Percentiles rank a stretch among this genome's conserved stretches.
Evolutionary conservation across 1,284 basidiomycete species (phyloP).

Genomic region (Cryptococcus jaspeensis): DNA sequence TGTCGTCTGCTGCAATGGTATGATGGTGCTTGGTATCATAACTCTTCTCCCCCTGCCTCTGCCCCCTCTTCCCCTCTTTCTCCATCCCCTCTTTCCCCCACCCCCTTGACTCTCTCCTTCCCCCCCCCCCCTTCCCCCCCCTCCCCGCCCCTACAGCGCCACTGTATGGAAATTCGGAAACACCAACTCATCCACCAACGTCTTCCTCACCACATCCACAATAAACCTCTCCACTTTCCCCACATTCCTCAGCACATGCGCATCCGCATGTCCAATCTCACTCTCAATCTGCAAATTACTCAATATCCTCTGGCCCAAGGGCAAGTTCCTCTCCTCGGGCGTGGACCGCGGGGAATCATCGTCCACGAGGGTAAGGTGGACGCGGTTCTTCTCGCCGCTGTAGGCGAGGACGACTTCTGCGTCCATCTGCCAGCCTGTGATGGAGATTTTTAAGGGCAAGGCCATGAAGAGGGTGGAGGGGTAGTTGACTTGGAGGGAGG

Average conservation of each 20-base stretch:
- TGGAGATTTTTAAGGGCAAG: constrained; percentile 84
- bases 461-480: constrained; percentile 93
- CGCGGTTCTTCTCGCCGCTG: constrained; percentile 70
- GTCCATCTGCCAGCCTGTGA: constrained; percentile 81
- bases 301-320: constrained; percentile 80
- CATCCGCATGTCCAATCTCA: constrained; percentile 93
- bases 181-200: constrained; percentile 87
- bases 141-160: constrained; percentile 27
- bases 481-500: constrained; percentile 92
- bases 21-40: too few species aligned
- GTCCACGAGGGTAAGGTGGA: constrained; percentile 86
- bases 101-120: neutral
- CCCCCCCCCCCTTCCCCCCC: neutral
- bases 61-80: too few species aligned
- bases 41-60: too few species aligned
- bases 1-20: too few species aligned
- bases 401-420: constrained; percentile 89
- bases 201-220: constrained; percentile 89
- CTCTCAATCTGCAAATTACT: constrained; percentile 91
- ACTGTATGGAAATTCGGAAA: constrained; percentile 92
- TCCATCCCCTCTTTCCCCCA: too few species aligned
- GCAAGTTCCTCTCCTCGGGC: constrained; percentile 17
- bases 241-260: constrained; percentile 94
- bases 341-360: constrained; percentile 49
- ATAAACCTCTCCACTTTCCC: constrained; percentile 95